These are phyloP conservation scores for Dactylellina parvicollis DNA, from an alignment of 2,329 filamentous ascomycete genomes.

Conservation along the genomic window DNA sequence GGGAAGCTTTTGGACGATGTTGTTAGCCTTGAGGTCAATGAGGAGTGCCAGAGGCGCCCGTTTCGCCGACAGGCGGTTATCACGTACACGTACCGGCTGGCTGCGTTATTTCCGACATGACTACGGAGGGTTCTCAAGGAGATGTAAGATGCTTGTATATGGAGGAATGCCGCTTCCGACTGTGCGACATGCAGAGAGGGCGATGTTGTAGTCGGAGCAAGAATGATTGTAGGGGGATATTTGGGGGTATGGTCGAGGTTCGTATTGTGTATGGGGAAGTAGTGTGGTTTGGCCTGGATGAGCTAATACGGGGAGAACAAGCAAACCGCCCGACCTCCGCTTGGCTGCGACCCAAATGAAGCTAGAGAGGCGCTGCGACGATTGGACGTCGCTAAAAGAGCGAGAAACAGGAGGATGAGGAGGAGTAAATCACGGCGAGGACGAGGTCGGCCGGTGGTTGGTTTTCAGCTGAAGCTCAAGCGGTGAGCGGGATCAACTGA, in stretches of 20 bases:
- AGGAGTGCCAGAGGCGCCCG: not conserved
- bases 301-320: constrained; percentile 13
- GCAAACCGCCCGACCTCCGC: constrained; percentile 43
- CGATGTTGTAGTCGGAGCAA: constrained; percentile 8
- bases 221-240: constrained; percentile 26
- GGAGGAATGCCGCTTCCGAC: constrained; percentile 33
- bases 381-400: constrained; percentile 14
- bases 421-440: constrained; percentile 5
- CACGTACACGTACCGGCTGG: constrained; percentile 36
- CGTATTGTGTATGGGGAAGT: constrained; percentile 46
- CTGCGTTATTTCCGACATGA: constrained; percentile 51
- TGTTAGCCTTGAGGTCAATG: constrained; percentile 19
- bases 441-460: too few species aligned
- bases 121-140: constrained; percentile 19
- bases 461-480: constrained; percentile 1
- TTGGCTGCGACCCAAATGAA: constrained; percentile 32
- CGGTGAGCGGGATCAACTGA: not conserved
- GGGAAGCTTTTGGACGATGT: constrained; percentile 13
- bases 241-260: constrained; percentile 14
- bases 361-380: constrained; percentile 29
- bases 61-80: not conserved
- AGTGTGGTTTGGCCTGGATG: constrained; percentile 15
- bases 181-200: constrained; percentile 49
- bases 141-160: constrained; percentile 21
- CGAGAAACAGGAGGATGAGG: constrained; percentile 24